A percentile compares a stretch with the other conserved stretches of the same genome.
These are phyloP conservation scores for Neonectria coccinea DNA, from an alignment of 2,329 filamentous ascomycete species.

Conservation along the genomic window DNA sequence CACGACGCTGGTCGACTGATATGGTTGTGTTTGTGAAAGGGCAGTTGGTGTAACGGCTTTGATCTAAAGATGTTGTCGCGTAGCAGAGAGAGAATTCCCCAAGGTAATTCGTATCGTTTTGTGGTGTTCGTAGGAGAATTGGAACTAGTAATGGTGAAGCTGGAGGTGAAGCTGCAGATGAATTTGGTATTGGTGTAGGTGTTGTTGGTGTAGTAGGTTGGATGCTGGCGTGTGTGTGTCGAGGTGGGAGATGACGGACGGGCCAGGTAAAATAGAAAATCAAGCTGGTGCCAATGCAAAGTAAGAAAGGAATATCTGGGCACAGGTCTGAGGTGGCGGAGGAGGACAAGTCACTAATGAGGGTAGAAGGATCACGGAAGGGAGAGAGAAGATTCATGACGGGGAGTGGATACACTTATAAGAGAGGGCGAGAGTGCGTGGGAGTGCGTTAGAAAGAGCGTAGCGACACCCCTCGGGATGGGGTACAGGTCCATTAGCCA, in stretches of 20 bases:
- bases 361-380: conserved; percentile 45
- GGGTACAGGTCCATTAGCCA: conserved; percentile 45
- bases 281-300: conserved; percentile 7
- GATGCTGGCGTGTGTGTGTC: conserved; percentile 1
- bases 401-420: conserved; percentile 53
- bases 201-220: conserved; percentile 7
- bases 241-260: not conserved
- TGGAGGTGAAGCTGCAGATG: not conserved
- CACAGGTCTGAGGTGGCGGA: conserved; percentile 28
- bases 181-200: not conserved
- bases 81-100: not conserved
- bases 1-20: conserved; percentile 14
- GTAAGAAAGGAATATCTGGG: conserved; percentile 17
- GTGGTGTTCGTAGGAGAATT: not conserved
- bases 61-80: not conserved
- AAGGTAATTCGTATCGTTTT: conserved; percentile 6
- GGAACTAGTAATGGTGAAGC: not conserved
- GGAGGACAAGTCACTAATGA: conserved; percentile 40
- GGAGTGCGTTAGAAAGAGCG: conserved; percentile 15
- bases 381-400: conserved; percentile 44
- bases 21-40: conserved; percentile 1
- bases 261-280: conserved; percentile 16
- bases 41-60: conserved; percentile 6
- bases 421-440: conserved; percentile 36
- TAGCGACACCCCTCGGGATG: conserved; percentile 44